phyloP scores from a whole-genome alignment of 306 rosid species.

The Malus sylvestris region DNA sequence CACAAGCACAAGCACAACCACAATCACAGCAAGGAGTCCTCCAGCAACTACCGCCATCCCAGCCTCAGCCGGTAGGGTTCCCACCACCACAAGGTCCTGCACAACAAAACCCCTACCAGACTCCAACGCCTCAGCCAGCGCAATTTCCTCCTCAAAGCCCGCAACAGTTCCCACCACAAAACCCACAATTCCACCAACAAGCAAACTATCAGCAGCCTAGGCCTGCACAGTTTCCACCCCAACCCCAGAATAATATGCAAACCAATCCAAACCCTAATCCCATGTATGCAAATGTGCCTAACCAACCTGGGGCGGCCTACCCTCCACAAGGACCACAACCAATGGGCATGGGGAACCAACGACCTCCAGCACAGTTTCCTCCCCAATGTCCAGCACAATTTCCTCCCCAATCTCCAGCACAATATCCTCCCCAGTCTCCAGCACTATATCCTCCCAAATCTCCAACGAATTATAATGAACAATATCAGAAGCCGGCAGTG shows the following conservation, averaged over 20 bases:
- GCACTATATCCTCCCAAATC: too few species aligned
- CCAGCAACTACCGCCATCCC: not conserved
- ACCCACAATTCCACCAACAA: not conserved
- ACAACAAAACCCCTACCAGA: not conserved
- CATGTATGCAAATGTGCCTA: not conserved
- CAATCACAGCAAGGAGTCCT: not conserved
- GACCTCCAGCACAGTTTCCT: not conserved
- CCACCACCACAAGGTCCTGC: not conserved
- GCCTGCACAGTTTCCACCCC: conserved; percentile 1
- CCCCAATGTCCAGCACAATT: not conserved
- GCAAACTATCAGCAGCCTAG: not conserved
- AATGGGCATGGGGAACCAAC: not conserved
- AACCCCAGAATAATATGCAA: not conserved
- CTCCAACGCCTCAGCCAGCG: not conserved
- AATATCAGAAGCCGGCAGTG: not conserved
- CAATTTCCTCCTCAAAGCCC: not conserved
- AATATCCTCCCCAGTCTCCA: too few species aligned
- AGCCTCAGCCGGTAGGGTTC: not conserved
- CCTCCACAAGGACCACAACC: not conserved
- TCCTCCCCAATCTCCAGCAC: not conserved
- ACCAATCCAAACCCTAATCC: not conserved
- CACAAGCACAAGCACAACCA: not conserved
- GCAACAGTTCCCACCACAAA: conserved; percentile 2
- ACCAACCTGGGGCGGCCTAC: not conserved
- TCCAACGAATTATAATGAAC: not conserved